Evolutionary conservation across 352 stramenopile genomes (phyloP).

Genomic region (Phytophthora cryptogea): DNA sequence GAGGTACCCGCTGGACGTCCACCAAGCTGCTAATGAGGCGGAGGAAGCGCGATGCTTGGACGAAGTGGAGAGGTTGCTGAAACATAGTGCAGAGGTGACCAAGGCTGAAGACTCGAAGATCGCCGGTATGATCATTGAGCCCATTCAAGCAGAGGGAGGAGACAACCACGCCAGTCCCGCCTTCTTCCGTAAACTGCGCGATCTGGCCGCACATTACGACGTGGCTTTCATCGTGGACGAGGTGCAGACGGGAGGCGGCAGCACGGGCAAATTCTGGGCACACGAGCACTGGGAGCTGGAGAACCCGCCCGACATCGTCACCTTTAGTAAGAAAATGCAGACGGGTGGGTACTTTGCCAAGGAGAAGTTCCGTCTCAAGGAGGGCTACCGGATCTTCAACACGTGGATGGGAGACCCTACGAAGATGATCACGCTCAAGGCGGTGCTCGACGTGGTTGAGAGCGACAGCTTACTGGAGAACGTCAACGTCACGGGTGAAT

Average conservation of each 20-base stretch:
- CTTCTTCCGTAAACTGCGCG: conserved; percentile 70
- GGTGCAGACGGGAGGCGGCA: conserved; percentile 82
- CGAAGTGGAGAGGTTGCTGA: conserved; percentile 61
- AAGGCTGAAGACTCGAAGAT: conserved; percentile 43
- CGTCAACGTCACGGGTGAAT: conserved; percentile 70
- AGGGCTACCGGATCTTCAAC: conserved; percentile 88
- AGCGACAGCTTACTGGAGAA: conserved; percentile 71
- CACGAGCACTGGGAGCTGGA: conserved; percentile 82
- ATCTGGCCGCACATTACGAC: conserved; percentile 56
- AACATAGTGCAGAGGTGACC: conserved; percentile 38
- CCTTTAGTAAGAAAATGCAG: conserved; percentile 89
- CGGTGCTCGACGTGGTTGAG: conserved; percentile 71
- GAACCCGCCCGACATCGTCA: conserved; percentile 81
- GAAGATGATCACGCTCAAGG: conserved; percentile 85
- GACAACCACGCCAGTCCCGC: conserved; percentile 77
- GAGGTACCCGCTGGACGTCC: conserved; percentile 64
- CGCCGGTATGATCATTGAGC: conserved; percentile 82
- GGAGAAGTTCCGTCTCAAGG: conserved; percentile 63
- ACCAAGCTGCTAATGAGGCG: conserved; percentile 62
- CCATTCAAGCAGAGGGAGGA: conserved; percentile 81
- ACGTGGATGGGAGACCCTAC: conserved; percentile 88
- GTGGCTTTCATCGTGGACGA: conserved; percentile 88
- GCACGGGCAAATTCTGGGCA: conserved; percentile 86
- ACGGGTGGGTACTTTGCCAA: conserved; percentile 85
- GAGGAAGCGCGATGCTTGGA: conserved; percentile 76